Conservation (phyloP, 441 rosid species). For the Syzygium syzygioides region DNA sequence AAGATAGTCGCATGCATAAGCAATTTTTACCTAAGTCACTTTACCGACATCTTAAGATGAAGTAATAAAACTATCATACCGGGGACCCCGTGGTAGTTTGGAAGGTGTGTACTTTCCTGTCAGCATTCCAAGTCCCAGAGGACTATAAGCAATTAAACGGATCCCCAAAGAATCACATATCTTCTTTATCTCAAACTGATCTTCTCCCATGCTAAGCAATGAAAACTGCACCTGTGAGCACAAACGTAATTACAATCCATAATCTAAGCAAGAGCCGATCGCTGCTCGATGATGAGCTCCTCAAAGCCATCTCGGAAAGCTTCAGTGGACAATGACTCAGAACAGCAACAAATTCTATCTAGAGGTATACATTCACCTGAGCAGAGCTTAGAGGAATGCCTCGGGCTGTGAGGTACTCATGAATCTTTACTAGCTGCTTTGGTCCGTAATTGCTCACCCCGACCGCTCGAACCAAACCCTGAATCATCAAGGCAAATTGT, state of each 20-base stretch:
- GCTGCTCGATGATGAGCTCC: neutral
- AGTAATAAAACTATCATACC: slow-evolving; percentile 27
- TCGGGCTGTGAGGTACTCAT: slow-evolving; percentile 66
- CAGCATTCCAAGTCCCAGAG: slow-evolving; percentile 94
- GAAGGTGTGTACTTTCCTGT: slow-evolving; percentile 79
- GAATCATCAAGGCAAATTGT: neutral
- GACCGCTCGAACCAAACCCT: slow-evolving; percentile 85
- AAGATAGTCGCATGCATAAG: neutral
- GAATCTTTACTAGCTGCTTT: slow-evolving; percentile 66
- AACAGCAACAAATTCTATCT: neutral
- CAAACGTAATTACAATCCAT: neutral
- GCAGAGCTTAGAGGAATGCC: slow-evolving; percentile 87
- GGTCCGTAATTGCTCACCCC: slow-evolving; percentile 97
- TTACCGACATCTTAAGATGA: neutral
- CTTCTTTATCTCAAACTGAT: slow-evolving; percentile 56
- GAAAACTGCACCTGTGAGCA: slow-evolving; percentile 71
- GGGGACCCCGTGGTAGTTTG: slow-evolving; percentile 73
- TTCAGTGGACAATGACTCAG: neutral
- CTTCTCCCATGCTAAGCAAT: slow-evolving; percentile 74
- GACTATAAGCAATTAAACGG: slow-evolving; percentile 77
- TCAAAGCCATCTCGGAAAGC: neutral
- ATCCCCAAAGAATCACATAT: slow-evolving; percentile 65
- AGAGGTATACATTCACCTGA: slow-evolving; percentile 33
- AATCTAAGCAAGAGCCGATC: neutral
- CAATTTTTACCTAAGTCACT: neutral